Evolutionary conservation across 805 yeast species (phyloP).

Genomic region (Sugiyamaella marilandica): DNA sequence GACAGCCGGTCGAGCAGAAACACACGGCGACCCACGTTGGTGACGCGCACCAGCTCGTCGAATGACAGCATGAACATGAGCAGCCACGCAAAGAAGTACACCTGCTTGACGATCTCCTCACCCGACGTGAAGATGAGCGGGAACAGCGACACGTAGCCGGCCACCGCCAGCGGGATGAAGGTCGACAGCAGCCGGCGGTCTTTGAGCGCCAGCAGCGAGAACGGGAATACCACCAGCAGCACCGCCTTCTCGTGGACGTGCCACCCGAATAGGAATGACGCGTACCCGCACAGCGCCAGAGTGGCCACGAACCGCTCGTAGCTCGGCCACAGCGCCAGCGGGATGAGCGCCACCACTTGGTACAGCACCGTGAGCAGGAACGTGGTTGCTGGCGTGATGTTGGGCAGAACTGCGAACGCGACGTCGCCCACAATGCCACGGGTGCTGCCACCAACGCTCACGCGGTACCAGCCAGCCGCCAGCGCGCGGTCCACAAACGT

Average conservation of each 20-base stretch:
- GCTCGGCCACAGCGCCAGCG: constrained; percentile 57
- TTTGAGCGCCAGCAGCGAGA: constrained; percentile 64
- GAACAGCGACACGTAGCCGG: constrained; percentile 84
- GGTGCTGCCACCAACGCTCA: constrained; percentile 47
- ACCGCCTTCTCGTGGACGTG: constrained; percentile 98
- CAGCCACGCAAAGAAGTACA: constrained; percentile 82
- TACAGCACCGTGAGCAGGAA: constrained; percentile 78
- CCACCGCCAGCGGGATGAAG: constrained; percentile 63
- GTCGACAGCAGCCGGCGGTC: constrained; percentile 70
- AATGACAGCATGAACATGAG: constrained; percentile 68
- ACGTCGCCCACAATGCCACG: constrained; percentile 92
- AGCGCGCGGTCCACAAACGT: constrained; percentile 74
- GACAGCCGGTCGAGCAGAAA: constrained; percentile 71
- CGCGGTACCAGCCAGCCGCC: constrained; percentile 24
- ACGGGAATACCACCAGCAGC: constrained; percentile 82
- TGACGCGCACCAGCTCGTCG: constrained; percentile 43
- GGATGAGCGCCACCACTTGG: constrained; percentile 72
- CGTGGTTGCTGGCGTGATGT: constrained; percentile 71
- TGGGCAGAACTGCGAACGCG: constrained; percentile 72
- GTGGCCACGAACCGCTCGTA: constrained; percentile 78
- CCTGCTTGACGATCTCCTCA: constrained; percentile 71
- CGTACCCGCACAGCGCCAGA: constrained; percentile 81
- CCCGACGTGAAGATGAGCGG: constrained; percentile 79
- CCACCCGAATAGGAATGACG: constrained; percentile 95
- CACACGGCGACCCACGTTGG: constrained; percentile 24